A percentile compares a stretch with the other conserved stretches of the same genome.
These are phyloP conservation scores for Mallotus japonicus DNA, from an alignment of 441 rosid species.

Conservation along the genomic window DNA sequence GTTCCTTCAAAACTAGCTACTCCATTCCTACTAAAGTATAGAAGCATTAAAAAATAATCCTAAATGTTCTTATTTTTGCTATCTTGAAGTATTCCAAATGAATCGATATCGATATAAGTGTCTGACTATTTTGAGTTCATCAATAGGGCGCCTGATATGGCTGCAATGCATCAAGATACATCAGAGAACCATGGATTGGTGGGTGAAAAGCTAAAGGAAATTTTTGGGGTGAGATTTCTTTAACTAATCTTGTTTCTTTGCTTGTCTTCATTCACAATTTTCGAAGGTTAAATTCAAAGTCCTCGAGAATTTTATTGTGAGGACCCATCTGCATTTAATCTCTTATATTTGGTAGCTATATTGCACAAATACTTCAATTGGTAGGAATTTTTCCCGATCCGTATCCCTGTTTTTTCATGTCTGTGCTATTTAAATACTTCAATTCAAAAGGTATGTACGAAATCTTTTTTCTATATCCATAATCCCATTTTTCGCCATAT, in stretches of 20 bases:
- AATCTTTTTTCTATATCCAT: too few relatives aligned
- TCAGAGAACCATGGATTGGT: constrained; percentile 52
- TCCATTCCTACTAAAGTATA: constrained; percentile 55
- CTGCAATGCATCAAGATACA: constrained; percentile 80
- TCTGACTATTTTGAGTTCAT: background rate
- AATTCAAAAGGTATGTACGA: too few relatives aligned
- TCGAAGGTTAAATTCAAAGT: too few relatives aligned
- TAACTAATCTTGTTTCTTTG: background rate
- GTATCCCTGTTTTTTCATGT: too few relatives aligned
- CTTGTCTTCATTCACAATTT: background rate
- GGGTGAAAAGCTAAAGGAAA: constrained; percentile 45
- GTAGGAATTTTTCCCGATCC: too few relatives aligned
- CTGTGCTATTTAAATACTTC: too few relatives aligned
- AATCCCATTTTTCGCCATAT: too few relatives aligned
- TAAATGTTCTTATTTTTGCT: background rate
- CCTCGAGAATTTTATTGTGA: too few relatives aligned
- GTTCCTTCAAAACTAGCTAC: constrained; percentile 48
- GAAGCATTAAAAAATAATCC: background rate
- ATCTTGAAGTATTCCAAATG: background rate
- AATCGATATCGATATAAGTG: background rate
- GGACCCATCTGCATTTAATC: too few relatives aligned
- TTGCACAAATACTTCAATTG: too few relatives aligned
- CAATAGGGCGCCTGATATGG: constrained; percentile 57
- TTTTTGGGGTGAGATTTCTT: constrained; percentile 43
- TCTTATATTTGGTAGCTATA: too few relatives aligned